Conservation (phyloP, 805 yeast species). For the Cyberlindnera maritima region DNA sequence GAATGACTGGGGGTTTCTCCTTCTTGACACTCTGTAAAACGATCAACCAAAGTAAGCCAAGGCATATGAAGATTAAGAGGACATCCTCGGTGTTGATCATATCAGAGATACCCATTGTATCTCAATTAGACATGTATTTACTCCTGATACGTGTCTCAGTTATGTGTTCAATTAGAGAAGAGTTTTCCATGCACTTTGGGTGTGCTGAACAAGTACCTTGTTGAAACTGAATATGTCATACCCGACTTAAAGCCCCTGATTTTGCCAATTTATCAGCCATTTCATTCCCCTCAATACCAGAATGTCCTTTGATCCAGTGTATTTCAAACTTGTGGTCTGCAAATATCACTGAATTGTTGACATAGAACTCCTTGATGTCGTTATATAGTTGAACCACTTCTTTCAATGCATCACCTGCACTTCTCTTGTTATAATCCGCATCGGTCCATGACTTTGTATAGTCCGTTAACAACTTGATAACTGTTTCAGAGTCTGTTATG, state of each 20-base stretch:
- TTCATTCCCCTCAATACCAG: conserved; percentile 68
- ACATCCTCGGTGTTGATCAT: too few species aligned
- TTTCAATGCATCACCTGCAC: conserved; percentile 27
- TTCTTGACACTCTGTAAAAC: too few species aligned
- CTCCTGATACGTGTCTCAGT: too few species aligned
- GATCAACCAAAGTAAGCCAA: too few species aligned
- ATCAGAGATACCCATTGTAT: too few species aligned
- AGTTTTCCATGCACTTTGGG: too few species aligned
- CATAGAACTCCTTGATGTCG: conserved; percentile 38
- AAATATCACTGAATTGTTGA: conserved; percentile 22
- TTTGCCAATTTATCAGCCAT: conserved; percentile 75
- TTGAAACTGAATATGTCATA: too few species aligned
- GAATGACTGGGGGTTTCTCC: too few species aligned
- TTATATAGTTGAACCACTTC: conserved; percentile 42
- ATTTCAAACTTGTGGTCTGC: conserved; percentile 40
- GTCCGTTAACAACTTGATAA: conserved; percentile 49
- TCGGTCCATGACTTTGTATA: conserved; percentile 58
- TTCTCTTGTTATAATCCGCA: conserved; percentile 47
- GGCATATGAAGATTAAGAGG: too few species aligned
- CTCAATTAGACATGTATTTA: too few species aligned
- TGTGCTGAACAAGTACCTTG: too few species aligned
- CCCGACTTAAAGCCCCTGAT: conserved; percentile 43
- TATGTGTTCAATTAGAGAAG: too few species aligned
- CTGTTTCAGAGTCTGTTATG: conserved; percentile 68
- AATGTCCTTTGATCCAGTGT: conserved; percentile 70